These are phyloP conservation scores for Angomonas ambiguus DNA, from an alignment of 208 protist species.

Conservation along the genomic window DNA sequence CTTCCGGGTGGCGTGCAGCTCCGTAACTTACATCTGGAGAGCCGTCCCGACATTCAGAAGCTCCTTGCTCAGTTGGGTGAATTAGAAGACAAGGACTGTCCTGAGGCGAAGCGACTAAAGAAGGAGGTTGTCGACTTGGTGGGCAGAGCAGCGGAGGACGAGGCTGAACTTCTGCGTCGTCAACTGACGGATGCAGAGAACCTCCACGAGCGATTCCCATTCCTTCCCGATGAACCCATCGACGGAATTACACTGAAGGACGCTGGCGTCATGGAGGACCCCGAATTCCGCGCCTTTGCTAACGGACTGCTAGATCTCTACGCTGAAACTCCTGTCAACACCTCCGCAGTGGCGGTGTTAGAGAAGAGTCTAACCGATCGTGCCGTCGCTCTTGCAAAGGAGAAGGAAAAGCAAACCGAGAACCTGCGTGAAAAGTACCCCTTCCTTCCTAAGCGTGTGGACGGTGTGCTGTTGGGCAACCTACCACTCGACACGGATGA, in stretches of 20 bases:
- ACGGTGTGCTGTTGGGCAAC: slow-evolving; percentile 18
- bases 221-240: slow-evolving; percentile 40
- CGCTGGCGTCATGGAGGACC: slow-evolving; percentile 23
- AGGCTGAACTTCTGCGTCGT: slow-evolving; percentile 20
- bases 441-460: slow-evolving; percentile 28
- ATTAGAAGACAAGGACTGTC: slow-evolving; percentile 23
- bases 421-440: slow-evolving; percentile 20
- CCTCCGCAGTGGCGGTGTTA: slow-evolving; percentile 12
- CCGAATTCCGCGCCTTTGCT: slow-evolving; percentile 28
- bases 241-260: slow-evolving; percentile 34
- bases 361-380: slow-evolving; percentile 15
- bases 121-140: slow-evolving; percentile 42
- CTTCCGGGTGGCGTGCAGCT: slow-evolving; percentile 26
- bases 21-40: slow-evolving; percentile 26
- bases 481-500: slow-evolving; percentile 15
- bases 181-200: slow-evolving; percentile 25
- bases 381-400: slow-evolving; percentile 14
- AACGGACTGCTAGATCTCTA: slow-evolving; percentile 23
- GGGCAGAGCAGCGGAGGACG: slow-evolving; percentile 31
- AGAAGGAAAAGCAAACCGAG: slow-evolving; percentile 17
- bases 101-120: slow-evolving; percentile 35
- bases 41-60: slow-evolving; percentile 20
- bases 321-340: slow-evolving; percentile 1
- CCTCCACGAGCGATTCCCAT: slow-evolving; percentile 40
- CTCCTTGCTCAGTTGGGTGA: slow-evolving; percentile 32